Conservation (phyloP, 2,329 filamentous ascomycete species). For the Aspergillus puulaauensis region DNA sequence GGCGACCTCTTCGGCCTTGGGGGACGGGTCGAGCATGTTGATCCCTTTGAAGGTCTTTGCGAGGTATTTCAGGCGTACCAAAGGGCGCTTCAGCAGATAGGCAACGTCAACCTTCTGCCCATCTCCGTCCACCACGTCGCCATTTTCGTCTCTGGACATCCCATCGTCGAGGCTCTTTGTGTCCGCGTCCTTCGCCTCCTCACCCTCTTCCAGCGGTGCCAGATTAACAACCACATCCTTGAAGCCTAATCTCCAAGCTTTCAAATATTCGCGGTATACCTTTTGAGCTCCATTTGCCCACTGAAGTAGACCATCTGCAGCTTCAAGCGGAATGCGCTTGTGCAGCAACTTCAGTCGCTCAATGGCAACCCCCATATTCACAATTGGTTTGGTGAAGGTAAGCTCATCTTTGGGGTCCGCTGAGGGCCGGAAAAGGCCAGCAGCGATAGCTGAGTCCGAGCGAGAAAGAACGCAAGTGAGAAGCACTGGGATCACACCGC, state of each 20-base stretch:
- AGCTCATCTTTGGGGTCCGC: slow-evolving; percentile 55
- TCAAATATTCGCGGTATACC: slow-evolving; percentile 81
- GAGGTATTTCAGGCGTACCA: slow-evolving; percentile 85
- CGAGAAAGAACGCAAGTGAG: slow-evolving; percentile 79
- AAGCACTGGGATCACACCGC: slow-evolving; percentile 91
- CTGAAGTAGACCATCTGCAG: slow-evolving; percentile 68
- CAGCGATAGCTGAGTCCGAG: slow-evolving; percentile 62
- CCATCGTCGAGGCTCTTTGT: slow-evolving; percentile 53
- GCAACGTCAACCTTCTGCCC: slow-evolving; percentile 93
- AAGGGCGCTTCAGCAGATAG: slow-evolving; percentile 82
- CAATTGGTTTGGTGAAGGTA: slow-evolving; percentile 77
- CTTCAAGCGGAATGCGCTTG: slow-evolving; percentile 72
- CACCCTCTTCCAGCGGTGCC: slow-evolving; percentile 69
- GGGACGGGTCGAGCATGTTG: slow-evolving; percentile 43
- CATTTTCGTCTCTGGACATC: slow-evolving; percentile 58
- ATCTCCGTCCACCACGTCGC: slow-evolving; percentile 65
- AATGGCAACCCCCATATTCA: slow-evolving; percentile 88
- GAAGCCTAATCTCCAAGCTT: slow-evolving; percentile 88
- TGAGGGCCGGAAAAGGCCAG: slow-evolving; percentile 66
- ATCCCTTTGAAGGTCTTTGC: slow-evolving; percentile 74
- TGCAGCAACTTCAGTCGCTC: slow-evolving; percentile 81
- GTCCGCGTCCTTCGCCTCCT: slow-evolving; percentile 44
- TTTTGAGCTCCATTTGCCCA: slow-evolving; percentile 80
- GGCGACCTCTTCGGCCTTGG: slow-evolving; percentile 59
- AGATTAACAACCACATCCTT: slow-evolving; percentile 93